Evolutionary conservation across 1,139 yeast genomes (phyloP), one percentile per base, ranked within the genome.

Genomic region (Wickerhamiella pararugosa): DNA sequence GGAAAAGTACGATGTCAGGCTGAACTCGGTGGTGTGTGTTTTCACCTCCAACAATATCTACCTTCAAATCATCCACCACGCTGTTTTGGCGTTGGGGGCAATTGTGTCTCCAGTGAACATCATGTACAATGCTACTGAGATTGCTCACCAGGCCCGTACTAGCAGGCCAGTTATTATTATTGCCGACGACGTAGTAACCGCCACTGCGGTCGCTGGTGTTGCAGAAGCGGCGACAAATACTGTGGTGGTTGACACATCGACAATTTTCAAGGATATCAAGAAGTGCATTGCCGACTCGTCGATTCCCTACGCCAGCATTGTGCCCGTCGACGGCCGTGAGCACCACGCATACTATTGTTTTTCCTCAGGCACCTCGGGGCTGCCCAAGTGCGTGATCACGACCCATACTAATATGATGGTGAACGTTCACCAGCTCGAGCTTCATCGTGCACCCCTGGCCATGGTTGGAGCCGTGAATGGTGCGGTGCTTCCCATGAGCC

Each of bases 361-460:
- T 58, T 79, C 90, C 4, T 75, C 83, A 2, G 86, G 87, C 26
- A 76, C 87, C 10, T 75, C 83, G 2, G 86, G 86, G n/a, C 57
- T 65, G 38, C 83, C 86, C 29, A 79, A 79, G 56, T 86, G 84
- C 32, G 87, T 78, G 21, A 71, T 70, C 43, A 65, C 77, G 47
- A 65, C 74, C 7, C 83, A 79, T 44, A 57, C 44, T 45, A 61
- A 61, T 43, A 47, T 61, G 42, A 50, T 59, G 7, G 48, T 60
- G 29, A 58, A 61, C 45, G 30, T 37, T 28, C 30, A 32, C 2
- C 43, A 41, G 32, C 9, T 32, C 8, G 25, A 4, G 2, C 33
- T 21, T 21, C 35, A 32, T n/a, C 30, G 25, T 5, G 8, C 31
- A 5, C 25, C 28, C 8, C 33, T 36, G 27, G 10, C 28, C 25